Base-by-base conservation (phyloP, 176 grass and related monocot species). In the Oryza nivara region DNA sequence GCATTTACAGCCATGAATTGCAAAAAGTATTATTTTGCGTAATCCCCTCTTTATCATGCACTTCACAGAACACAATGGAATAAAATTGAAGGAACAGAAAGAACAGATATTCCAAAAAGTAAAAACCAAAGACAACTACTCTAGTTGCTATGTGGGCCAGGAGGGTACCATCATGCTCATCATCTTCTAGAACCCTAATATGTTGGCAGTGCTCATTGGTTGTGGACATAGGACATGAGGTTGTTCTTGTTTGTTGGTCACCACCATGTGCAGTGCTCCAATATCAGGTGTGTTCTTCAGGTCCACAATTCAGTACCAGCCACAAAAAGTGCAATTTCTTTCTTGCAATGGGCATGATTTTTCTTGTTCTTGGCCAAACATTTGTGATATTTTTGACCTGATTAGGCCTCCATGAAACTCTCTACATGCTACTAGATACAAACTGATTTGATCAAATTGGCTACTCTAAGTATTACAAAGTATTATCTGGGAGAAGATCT, bases 241-340 rank as follows among this genome's bases (percentile, higher is more conserved):
- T 68, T 4, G 41, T 46, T 65, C 65, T 66, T 77, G 77, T 66
- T 52, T 82, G 72, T 43, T 71, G n/a, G 63, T 36, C 35, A 36
- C 77, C 87, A 85, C 70, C 76, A 68, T 45, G 75, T 80, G 58
- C 58, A 45, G 49, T 89, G 70, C 76, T 85, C 81, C 60, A 84
- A 47, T 43, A 56, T 73, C 49, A 44, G 23, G 23, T 75, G 70
- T 73, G 77, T 23, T 63, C 23, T 36, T 16, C 47, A 87, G 68
- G 19, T 23, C 20, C 76, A 74, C 23, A 68, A 11, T 48, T 48
- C 58, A 25, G 67, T 69, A 38, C 61, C 70, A 80, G 70, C 63
- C 82, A 80, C 28, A 81, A 7, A 7, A 79, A 68, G 48, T 32
- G 63, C 23, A 56, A n/a, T 82, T 84, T 74, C 38, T 69, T 75